Evolutionary conservation across 441 rosid genomes (phyloP).

Genomic region (Jatropha multifida): DNA sequence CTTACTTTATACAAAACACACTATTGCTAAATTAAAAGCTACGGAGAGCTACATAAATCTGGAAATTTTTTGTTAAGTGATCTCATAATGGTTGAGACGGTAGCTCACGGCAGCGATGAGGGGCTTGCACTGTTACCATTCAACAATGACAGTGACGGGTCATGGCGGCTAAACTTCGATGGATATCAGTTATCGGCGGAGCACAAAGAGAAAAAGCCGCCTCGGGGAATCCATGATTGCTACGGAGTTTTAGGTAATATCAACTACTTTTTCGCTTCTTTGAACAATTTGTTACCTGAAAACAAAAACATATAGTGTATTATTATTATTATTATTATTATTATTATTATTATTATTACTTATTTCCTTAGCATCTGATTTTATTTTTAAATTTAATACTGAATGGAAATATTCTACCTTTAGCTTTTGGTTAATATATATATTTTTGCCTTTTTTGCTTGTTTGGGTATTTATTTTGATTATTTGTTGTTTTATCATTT

Average conservation of each 20-base stretch:
- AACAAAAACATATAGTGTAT: no score
- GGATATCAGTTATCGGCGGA: conserved; percentile 56
- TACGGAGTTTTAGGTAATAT: conserved; percentile 71
- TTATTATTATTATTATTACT: background rate
- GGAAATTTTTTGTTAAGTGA: background rate
- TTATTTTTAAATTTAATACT: background rate
- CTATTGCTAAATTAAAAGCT: background rate
- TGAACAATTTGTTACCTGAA: background rate
- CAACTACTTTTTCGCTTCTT: background rate
- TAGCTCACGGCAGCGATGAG: conserved; percentile 42
- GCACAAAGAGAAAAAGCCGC: conserved; percentile 44
- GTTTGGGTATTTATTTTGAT: background rate
- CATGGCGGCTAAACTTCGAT: conserved; percentile 94
- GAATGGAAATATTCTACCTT: conserved; percentile 8
- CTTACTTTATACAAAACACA: background rate
- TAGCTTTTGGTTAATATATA: background rate
- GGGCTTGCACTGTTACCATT: conserved; percentile 50
- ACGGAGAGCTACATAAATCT: background rate
- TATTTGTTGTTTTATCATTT: background rate
- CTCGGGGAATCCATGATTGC: conserved; percentile 61
- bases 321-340: no score
- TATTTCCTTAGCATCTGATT: background rate
- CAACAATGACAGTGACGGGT: conserved; percentile 47
- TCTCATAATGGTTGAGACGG: conserved; percentile 45
- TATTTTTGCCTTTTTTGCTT: conserved; percentile 10